Evolutionary conservation across 306 rosid genomes (phyloP).

Genomic region (Arachis hypogaea): DNA sequence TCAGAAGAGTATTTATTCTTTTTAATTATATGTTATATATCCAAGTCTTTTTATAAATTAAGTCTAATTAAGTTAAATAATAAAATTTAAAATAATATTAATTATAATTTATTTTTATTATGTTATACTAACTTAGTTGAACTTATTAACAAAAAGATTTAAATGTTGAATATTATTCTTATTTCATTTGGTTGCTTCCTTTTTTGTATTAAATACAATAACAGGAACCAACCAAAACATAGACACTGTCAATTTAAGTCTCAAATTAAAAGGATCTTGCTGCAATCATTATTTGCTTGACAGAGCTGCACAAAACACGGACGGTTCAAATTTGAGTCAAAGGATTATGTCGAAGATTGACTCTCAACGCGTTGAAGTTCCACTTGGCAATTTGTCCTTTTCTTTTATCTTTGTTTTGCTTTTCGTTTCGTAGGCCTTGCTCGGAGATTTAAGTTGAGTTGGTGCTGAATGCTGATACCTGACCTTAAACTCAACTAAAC

Average conservation of each 20-base stretch:
- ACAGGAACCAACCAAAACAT: not conserved
- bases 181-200: no score
- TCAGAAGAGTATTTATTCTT: constrained; percentile 36
- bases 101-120: no score
- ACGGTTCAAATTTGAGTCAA: not conserved
- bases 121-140: no score
- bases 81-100: no score
- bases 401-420: not conserved
- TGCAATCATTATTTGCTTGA: not conserved
- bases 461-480: constrained; percentile 20
- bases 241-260: not conserved
- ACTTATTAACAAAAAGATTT: no score
- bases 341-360: not conserved
- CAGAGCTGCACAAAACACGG: not conserved
- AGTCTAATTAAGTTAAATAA: no score
- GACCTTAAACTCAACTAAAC: constrained; percentile 41
- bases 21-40: constrained; percentile 18
- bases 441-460: not conserved
- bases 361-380: not conserved
- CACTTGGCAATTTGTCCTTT: not conserved
- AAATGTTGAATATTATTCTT: no score
- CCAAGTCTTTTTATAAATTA: not conserved
- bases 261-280: constrained; percentile 2
- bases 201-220: no score
- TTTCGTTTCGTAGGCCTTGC: constrained; percentile 2